Evolutionary conservation across 768 basidiomycete genomes (phyloP), one percentile per base, ranked within the genome.

Genomic region (Leccinum uliginosum): DNA sequence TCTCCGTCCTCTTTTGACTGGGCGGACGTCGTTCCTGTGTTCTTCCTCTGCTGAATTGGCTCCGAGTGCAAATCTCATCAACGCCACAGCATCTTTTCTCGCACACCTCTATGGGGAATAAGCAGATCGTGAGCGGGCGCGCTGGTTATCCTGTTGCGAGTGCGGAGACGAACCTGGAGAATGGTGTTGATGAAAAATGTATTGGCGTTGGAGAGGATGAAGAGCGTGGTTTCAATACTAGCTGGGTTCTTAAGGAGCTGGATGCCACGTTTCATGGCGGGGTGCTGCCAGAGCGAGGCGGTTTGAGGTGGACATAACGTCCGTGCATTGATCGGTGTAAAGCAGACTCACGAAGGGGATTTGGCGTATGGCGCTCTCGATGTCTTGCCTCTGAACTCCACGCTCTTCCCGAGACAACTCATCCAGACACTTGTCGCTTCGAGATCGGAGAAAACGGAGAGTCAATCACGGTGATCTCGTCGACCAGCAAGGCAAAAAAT

Each of bases 171-270:
- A 62, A 89, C 94, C 79, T 91, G 78, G 51, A 97, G 79, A 63
- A 98, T 95, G 6, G 91, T 93, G 23, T 82, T 77, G 69, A 98
- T 98, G 76, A 91, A 98, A 53, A 97, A 83, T 1, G 81, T 78
- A 73, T 99, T 99, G 47, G 96, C 86, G 71, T 97, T 98, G 57
- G 96, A 98, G 46, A 99, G 80, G 69, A 92, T 91, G 63, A 98
- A 78, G 73, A 98, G 87, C 3, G 88, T 89, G 0, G 84, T 82
- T n/a, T 66, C 64, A 77, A 58, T 84, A n/a, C 78, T 78, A 12
- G 80, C 67, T 15, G 80, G 76, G 4, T 78, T 75, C 69, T 97
- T 92, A 59, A 96, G 79, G 3, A 78, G 78, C 23, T 79, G 83
- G n/a, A 96, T 85, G n/a, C 82, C 93, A 21, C 95, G 89, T 57